Evolutionary conservation across 2,329 filamentous ascomycete species (phyloP).

Genomic region (Microsporum audouinii): DNA sequence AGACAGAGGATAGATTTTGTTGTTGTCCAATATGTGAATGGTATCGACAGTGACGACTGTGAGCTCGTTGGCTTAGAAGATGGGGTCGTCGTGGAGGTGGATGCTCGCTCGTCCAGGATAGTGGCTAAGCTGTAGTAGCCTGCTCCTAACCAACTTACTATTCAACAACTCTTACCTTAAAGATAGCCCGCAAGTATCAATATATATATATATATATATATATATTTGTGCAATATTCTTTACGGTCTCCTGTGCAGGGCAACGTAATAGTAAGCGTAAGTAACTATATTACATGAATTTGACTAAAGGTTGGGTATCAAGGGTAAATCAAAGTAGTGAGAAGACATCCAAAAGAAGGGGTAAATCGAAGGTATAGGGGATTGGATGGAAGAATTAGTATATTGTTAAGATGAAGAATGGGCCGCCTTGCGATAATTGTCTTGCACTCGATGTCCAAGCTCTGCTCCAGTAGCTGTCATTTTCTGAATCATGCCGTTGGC

Average conservation of each 20-base stretch:
- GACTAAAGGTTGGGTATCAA: not conserved
- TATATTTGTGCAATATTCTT: not conserved
- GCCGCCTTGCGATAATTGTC: not conserved
- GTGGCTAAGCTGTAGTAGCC: not conserved
- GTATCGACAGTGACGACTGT: slow-evolving; percentile 71
- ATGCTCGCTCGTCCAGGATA: not conserved
- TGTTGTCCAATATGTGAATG: slow-evolving; percentile 81
- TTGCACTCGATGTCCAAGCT: not conserved
- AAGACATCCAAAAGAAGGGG: not conserved
- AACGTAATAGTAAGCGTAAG: not conserved
- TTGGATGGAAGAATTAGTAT: not conserved
- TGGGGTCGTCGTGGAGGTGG: not conserved
- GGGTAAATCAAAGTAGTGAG: not conserved
- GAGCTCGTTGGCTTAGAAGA: slow-evolving; percentile 55
- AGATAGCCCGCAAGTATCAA: not conserved
- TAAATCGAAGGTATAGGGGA: not conserved
- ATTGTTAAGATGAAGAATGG: not conserved
- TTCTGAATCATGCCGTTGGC: slow-evolving; percentile 49
- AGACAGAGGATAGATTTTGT: slow-evolving; percentile 64
- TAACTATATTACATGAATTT: not conserved
- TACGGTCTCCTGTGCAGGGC: too few species aligned
- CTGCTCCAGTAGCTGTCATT: slow-evolving; percentile 10
- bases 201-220: not conserved
- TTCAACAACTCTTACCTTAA: not conserved
- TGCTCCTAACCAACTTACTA: not conserved